Base-by-base conservation (phyloP, 2,329 filamentous ascomycete species). In the Colletotrichum falcatum region DNA sequence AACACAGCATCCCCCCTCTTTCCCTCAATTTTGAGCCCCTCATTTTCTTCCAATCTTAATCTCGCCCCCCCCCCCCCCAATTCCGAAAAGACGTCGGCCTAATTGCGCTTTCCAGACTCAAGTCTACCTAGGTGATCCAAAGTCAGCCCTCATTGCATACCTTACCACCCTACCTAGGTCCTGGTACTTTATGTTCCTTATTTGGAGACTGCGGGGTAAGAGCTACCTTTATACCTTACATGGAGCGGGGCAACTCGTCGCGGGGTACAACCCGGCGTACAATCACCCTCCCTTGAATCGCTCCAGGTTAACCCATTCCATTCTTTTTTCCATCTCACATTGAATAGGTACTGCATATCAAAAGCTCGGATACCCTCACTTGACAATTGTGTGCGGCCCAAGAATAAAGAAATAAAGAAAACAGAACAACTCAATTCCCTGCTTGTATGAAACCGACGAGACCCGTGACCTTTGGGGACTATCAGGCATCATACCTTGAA, bases 121-220 rank as follows among this genome's bases (percentile, higher is more conserved):
- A 39, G 49, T 26, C 14, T 8, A 18, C 18, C 14, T 8, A 18
- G 18, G n/a, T 55, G 26, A 61, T 69, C 62, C 30, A 39, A 48
- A 46, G 26, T 30, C 20, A 16, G 46, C 6, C 28, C 26, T 55
- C 30, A 51, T 39, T 35, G 6, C 35, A 20, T 42, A 51, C n/a
- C 44, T n/a, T n/a, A n/a, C n/a, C n/a, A n/a, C n/a, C n/a, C n/a
- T n/a, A n/a, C n/a, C n/a, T n/a, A n/a, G n/a, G n/a, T n/a, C n/a
- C n/a, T n/a, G n/a, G n/a, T n/a, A n/a, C n/a, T n/a, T n/a, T n/a
- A 44, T 51, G 1, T 60, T 42, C 28, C 60, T n/a, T 33, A 28
- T 71, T 55, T 67, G 46, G 64, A 63, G 68, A 68, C 53, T 53
- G 68, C 68, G 68, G 68, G 68, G 68, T 71, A 71, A n/a, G 20